A percentile compares a stretch with the other conserved stretches of the same genome.
These are phyloP conservation scores for Phytopythium mirpurense DNA, from an alignment of 352 stramenopile species.

Conservation along the genomic window DNA sequence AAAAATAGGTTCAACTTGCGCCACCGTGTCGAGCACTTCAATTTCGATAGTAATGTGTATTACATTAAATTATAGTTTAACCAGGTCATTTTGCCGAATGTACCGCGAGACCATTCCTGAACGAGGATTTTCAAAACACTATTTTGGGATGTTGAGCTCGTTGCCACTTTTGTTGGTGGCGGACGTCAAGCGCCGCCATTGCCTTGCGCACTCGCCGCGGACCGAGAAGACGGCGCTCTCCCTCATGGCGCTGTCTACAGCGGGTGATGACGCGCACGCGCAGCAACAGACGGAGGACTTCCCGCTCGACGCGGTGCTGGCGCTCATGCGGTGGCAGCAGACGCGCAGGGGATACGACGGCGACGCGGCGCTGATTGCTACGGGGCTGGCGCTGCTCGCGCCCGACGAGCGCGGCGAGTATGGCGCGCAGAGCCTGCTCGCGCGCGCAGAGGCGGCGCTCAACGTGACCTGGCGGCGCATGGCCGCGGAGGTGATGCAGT, in stretches of 20 bases:
- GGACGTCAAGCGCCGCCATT: not conserved
- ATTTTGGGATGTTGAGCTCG: no score
- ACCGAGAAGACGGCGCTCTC: not conserved
- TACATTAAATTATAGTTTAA: no score
- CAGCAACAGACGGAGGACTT: not conserved
- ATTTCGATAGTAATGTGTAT: no score
- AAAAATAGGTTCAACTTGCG: no score
- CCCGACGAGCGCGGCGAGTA: slow-evolving; percentile 12
- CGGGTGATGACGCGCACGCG: no score
- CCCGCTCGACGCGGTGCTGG: slow-evolving; percentile 33
- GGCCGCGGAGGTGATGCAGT: slow-evolving; percentile 53
- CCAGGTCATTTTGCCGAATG: no score
- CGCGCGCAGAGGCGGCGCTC: slow-evolving; percentile 28
- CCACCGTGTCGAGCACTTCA: no score
- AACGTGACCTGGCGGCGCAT: slow-evolving; percentile 63
- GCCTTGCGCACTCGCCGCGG: no score
- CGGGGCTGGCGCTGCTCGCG: slow-evolving; percentile 28
- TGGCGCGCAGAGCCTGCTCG: slow-evolving; percentile 17
- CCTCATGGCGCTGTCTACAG: not conserved
- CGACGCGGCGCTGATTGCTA: slow-evolving; percentile 34
- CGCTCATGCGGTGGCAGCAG: slow-evolving; percentile 64
- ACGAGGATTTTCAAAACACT: no score
- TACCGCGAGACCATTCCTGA: no score
- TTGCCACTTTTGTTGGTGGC: slow-evolving; percentile 8
- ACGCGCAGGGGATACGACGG: slow-evolving; percentile 47